Base-by-base conservation (phyloP, 1,284 basidiomycete genomes). In the Boletellus dicymbophilus region DNA sequence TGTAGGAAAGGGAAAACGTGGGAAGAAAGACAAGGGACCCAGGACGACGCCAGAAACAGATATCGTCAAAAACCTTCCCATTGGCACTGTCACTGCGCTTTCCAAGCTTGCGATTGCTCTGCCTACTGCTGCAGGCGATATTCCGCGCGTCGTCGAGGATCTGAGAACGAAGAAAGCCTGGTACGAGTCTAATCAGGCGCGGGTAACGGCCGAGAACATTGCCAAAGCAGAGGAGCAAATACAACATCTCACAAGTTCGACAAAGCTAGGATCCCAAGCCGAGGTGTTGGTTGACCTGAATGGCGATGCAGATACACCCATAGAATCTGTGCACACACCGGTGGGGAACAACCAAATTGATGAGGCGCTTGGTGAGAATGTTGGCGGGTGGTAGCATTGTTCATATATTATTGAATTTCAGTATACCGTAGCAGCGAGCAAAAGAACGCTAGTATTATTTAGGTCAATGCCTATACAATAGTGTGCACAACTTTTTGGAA, bases 151-250 rank as follows among this genome's bases (percentile, higher is more conserved):
- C 31, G 79, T 99, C 53, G 88, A 93, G 63, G 93, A 98, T 67
- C 78, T 99, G 51, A 89, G 90, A 72, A 92, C 85, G 49, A 99
- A 99, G 81, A 95, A 93, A 73, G 81, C 88, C 37, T 99, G 95
- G 95, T 98, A 88, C 68, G 84, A 91, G 67, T 84, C 81, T 13
- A 89, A 91, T 68, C 88, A 88, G 66, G 74, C 74, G 30, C 81
- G 78, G 22, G 79, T 79, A 52, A 88, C 85, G 1, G 76, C 78
- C 8, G 87, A 90, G 63, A 89, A 88, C 58, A 73, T 93, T 48
- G 81, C 85, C 28, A 88, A 88, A 69, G 90, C 86, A 12, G 85
- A 93, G 70, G 80, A 79, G n/a, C 84, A 91, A 60, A 90, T 95
- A 63, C 76, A 81, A 62, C 82, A 83, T 49, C 79, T 95, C 43